Percentiles rank a stretch among this genome's conserved stretches.
Conservation (phyloP, 2,329 filamentous ascomycete genomes). For the Harringtonia aguacate region DNA sequence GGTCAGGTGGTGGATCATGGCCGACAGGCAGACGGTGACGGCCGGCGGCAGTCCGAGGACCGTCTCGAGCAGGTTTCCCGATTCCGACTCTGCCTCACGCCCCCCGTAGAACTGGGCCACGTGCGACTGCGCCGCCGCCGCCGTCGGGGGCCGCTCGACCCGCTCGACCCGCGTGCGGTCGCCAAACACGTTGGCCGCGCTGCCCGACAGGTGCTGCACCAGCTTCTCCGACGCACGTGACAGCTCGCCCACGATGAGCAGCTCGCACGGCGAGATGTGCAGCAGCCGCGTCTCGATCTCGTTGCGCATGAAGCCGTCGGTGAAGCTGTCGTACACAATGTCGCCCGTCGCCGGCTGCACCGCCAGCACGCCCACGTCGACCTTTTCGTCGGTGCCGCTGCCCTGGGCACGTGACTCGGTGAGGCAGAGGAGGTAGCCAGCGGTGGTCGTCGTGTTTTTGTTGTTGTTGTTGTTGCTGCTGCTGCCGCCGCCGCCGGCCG, state of each 20-base stretch:
- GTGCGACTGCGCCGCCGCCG: constrained; percentile 75
- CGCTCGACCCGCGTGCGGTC: constrained; percentile 82
- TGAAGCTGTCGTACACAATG: constrained; percentile 90
- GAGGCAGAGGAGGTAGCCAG: constrained; percentile 83
- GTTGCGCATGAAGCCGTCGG: constrained; percentile 94
- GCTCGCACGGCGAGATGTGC: constrained; percentile 92
- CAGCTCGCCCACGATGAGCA: constrained; percentile 82
- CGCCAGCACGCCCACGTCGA: constrained; percentile 82
- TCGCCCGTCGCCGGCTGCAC: constrained; percentile 94
- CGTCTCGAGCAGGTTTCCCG: constrained; percentile 64
- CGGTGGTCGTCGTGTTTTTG: too few relatives aligned
- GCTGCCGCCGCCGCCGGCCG: constrained; percentile 26
- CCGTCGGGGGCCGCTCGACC: constrained; percentile 74
- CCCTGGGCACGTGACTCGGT: constrained; percentile 69
- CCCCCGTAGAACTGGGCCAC: constrained; percentile 88
- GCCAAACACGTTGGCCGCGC: constrained; percentile 83
- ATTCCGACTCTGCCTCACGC: too few relatives aligned
- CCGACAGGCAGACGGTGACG: constrained; percentile 84
- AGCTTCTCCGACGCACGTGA: constrained; percentile 90
- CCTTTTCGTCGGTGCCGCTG: constrained; percentile 68
- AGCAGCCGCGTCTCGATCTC: constrained; percentile 93
- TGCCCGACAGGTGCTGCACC: constrained; percentile 78
- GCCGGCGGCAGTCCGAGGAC: constrained; percentile 76
- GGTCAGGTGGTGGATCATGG: constrained; percentile 87
- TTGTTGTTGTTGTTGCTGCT: too few relatives aligned